Evolutionary conservation across 345 rosid genomes (phyloP).

Genomic region (Eucalyptus cladocalyx): DNA sequence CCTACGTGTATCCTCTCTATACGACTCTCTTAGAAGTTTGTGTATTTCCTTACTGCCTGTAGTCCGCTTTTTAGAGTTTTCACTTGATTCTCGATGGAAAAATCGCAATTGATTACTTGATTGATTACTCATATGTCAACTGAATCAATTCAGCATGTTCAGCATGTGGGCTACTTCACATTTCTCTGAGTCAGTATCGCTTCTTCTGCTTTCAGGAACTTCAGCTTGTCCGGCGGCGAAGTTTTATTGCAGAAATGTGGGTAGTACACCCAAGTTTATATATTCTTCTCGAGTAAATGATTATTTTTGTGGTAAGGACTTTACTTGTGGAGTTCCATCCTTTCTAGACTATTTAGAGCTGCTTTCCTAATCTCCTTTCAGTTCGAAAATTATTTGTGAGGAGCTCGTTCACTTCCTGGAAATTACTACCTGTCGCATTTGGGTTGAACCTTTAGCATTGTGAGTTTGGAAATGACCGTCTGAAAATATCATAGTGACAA

Average conservation of each 20-base stretch:
- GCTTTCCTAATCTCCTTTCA: neutral
- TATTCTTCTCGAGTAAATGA: slow-evolving; percentile 54
- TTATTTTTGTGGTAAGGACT: slow-evolving; percentile 37
- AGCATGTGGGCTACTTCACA: neutral
- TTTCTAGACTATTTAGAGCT: neutral
- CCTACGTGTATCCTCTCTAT: neutral
- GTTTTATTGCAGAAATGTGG: slow-evolving; percentile 54
- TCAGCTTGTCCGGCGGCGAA: slow-evolving; percentile 58
- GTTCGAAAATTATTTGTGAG: neutral
- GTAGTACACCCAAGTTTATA: slow-evolving; percentile 44
- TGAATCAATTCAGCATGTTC: neutral
- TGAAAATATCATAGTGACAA: neutral
- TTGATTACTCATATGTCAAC: neutral
- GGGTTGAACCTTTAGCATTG: neutral
- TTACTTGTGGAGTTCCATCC: neutral
- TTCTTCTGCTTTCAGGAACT: slow-evolving; percentile 40
- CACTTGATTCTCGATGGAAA: neutral
- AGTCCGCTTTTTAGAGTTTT: neutral
- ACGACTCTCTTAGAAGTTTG: neutral
- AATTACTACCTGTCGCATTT: neutral
- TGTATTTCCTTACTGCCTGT: neutral
- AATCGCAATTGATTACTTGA: neutral
- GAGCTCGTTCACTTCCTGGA: neutral
- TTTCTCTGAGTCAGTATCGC: neutral
- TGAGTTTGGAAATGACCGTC: neutral